phyloP scores from a whole-genome alignment of 768 basidiomycete genomes.

The Brasilioporus rufonigricans region DNA sequence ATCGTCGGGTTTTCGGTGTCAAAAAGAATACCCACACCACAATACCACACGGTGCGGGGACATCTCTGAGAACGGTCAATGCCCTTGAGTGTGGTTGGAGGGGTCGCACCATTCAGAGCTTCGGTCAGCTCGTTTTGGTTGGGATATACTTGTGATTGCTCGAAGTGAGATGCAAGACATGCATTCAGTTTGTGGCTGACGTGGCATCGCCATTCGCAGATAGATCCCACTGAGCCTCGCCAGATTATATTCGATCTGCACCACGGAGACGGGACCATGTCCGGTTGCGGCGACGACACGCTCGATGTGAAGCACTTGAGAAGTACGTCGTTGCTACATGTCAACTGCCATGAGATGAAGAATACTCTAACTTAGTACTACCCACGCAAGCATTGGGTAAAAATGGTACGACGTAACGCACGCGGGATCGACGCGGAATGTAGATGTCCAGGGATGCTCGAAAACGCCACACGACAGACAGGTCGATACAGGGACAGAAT shows the following conservation, averaged over 20 bases:
- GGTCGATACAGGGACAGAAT: neutral
- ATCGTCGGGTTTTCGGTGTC: neutral
- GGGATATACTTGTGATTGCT: neutral
- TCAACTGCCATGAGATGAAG: neutral
- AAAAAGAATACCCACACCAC: slow-evolving; percentile 1
- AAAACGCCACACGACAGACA: neutral
- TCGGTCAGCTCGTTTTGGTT: neutral
- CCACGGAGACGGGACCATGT: neutral
- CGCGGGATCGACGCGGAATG: slow-evolving; percentile 6
- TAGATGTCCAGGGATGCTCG: neutral
- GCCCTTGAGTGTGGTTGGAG: too few species aligned
- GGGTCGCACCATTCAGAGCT: too few species aligned
- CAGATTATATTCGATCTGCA: neutral
- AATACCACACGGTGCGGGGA: neutral
- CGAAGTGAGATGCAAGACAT: neutral
- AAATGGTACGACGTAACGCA: neutral
- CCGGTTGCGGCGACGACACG: neutral
- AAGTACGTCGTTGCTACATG: slow-evolving; percentile 1
- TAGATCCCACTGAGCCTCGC: neutral
- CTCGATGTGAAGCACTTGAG: neutral
- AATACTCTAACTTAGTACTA: neutral
- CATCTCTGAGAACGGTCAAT: neutral
- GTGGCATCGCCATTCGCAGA: neutral
- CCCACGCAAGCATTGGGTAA: neutral
- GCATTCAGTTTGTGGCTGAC: too few species aligned